Conservation (phyloP, 2,329 filamentous ascomycete species). For the Geosmithia morbida region DNA sequence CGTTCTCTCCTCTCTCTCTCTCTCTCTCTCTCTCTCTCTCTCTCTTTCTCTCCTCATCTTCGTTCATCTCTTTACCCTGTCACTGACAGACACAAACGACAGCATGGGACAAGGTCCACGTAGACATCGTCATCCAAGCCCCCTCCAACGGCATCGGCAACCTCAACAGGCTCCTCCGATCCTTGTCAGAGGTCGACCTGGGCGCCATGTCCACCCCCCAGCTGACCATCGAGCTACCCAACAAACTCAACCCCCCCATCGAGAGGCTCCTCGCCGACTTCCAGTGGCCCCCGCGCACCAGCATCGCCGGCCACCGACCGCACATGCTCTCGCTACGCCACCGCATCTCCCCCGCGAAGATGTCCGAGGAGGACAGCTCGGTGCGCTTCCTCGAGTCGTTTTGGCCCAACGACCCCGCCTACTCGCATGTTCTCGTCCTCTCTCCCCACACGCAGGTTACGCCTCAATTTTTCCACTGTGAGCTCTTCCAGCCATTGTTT, state of each 20-base stretch:
- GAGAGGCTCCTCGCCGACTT: slow-evolving; percentile 48
- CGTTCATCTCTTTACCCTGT: background rate
- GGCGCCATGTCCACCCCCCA: slow-evolving; percentile 53
- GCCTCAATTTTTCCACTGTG: slow-evolving; percentile 68
- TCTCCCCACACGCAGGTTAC: slow-evolving; percentile 71
- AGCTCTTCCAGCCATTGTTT: slow-evolving; percentile 7
- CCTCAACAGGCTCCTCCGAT: slow-evolving; percentile 62
- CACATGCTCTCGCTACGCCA: slow-evolving; percentile 57
- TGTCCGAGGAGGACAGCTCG: slow-evolving; percentile 56
- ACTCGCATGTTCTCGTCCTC: slow-evolving; percentile 70
- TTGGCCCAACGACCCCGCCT: slow-evolving; percentile 52
- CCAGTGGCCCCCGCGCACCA: slow-evolving; percentile 45
- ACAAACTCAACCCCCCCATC: slow-evolving; percentile 50
- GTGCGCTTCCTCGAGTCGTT: slow-evolving; percentile 74
- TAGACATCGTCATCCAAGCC: slow-evolving; percentile 79
- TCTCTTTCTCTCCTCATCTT: background rate
- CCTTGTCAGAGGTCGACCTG: slow-evolving; percentile 64
- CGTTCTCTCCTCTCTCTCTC: background rate
- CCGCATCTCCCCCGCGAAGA: slow-evolving; percentile 46
- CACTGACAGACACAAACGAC: slow-evolving; percentile 7
- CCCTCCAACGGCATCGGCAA: slow-evolving; percentile 56
- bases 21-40: background rate
- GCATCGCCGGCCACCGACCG: slow-evolving; percentile 22
- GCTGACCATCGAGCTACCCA: slow-evolving; percentile 73
- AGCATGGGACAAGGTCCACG: slow-evolving; percentile 64